These are phyloP conservation scores for Macrophomina pseudophaseolina DNA, from an alignment of 2,329 filamentous ascomycete species.

Conservation along the genomic window DNA sequence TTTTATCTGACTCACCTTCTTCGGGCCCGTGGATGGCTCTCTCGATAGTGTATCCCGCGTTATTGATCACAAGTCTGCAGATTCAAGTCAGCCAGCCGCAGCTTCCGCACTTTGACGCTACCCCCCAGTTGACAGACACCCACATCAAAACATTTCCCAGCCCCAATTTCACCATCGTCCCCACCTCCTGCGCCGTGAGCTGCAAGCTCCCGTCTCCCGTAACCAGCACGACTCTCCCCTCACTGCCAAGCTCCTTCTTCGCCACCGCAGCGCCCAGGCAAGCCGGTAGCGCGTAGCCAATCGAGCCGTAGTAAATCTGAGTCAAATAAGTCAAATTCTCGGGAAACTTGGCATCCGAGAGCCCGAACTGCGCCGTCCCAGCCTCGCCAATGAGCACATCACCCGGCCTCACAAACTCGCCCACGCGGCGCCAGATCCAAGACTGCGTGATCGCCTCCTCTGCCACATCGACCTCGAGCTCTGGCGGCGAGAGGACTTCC, in stretches of 20 bases:
- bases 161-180: constrained; percentile 40
- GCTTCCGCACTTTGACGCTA: background rate
- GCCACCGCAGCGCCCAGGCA: constrained; percentile 59
- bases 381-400: constrained; percentile 65
- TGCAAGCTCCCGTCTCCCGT: background rate
- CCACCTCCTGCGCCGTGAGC: constrained; percentile 26
- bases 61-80: constrained; percentile 44
- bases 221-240: background rate
- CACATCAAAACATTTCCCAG: constrained; percentile 45
- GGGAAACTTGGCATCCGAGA: constrained; percentile 43
- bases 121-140: constrained; percentile 34
- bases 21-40: constrained; percentile 43
- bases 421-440: background rate
- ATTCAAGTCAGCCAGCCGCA: constrained; percentile 34
- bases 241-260: constrained; percentile 23
- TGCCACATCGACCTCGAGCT: constrained; percentile 26
- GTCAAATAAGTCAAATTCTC: constrained; percentile 54
- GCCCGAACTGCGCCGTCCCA: constrained; percentile 53
- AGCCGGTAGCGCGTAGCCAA: constrained; percentile 65
- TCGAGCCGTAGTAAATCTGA: constrained; percentile 63
- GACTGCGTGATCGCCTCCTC: background rate
- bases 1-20: background rate
- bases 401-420: constrained; percentile 53
- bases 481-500: background rate
- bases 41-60: constrained; percentile 48